Conservation (phyloP, 345 rosid species). For the Euphorbia lathyris region DNA sequence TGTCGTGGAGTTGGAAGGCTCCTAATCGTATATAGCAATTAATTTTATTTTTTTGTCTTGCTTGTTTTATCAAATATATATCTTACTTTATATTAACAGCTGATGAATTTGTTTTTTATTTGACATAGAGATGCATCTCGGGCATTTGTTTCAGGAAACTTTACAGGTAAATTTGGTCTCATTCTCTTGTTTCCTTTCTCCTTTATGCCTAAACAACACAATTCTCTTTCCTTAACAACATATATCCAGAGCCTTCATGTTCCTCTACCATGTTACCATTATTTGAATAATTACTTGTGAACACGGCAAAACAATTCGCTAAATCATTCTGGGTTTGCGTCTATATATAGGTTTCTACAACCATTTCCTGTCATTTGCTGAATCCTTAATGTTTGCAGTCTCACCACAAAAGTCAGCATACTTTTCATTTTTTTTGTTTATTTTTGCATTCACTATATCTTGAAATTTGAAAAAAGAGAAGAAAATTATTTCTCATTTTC, state of each 20-base stretch:
- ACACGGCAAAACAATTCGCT: not conserved
- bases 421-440: not conserved
- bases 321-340: not conserved
- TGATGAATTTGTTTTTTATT: constrained; percentile 22
- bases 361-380: not conserved
- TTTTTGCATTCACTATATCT: not conserved
- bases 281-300: not conserved
- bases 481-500: not conserved
- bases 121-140: constrained; percentile 81
- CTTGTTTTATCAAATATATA: not conserved
- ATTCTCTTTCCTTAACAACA: not conserved
- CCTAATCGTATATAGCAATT: not conserved
- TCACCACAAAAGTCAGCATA: not conserved
- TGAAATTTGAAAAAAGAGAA: not conserved
- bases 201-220: not conserved
- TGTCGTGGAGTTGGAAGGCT: not conserved
- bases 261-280: not conserved
- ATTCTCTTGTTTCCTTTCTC: not conserved
- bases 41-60: not conserved
- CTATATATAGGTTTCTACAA: not conserved
- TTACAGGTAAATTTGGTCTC: constrained; percentile 54
- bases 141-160: constrained; percentile 94
- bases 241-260: not conserved
- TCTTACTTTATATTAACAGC: constrained; percentile 18
- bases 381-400: not conserved